Evolutionary conservation across 2,329 filamentous ascomycete genomes (phyloP), one percentile per base, ranked within the genome.

Genomic region (Rasamsonia emersonii): DNA sequence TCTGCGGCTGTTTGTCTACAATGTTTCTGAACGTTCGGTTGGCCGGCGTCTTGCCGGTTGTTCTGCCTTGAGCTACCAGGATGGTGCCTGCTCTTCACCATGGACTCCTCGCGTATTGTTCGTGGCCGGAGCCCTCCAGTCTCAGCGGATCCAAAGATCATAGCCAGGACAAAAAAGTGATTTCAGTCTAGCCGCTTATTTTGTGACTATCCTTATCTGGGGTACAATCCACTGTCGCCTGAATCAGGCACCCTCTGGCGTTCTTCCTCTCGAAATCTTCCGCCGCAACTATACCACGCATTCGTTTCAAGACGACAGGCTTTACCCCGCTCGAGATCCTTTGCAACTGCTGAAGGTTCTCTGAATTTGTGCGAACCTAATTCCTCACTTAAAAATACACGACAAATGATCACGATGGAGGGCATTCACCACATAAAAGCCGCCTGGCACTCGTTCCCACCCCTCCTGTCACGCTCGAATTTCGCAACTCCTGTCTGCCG

Each of bases 401-500:
- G 13, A 8, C 17, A 10, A 7, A 26, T 33, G 9, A 20, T 7
- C 18, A 44, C 38, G 31, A 59, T 58, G 54, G 47, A 46, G 33
- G 36, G 33, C 24, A 36, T 45, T 20, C 40, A 34, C 18, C 38
- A 44, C 33, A 46, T 47, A 39, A 46, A 45, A 38, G 47, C 47
- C 37, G 54, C 51, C 18, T 60, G 56, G 56, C 53, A 58, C 33
- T 58, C 55, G 30, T 46, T 58, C 28, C 56, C 56, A 13, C 56
- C 57, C 28, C 43, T 49, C 10, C 55, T 59, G 18, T 52, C 53
- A 15, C 45, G 50, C 15, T 46, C 58, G n/a, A 55, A 61, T 18
- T 26, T 30, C 28, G 31, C 37, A 8, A 45, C 54, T 19, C 58
- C 56, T 9, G 40, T 57, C 16, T 58, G 54, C 18, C 57, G 57